A percentile compares a stretch with the other conserved stretches of the same genome.
Evolutionary conservation across 768 basidiomycete species (phyloP).

Genomic region (Tylopilus vinaceipallidus): DNA sequence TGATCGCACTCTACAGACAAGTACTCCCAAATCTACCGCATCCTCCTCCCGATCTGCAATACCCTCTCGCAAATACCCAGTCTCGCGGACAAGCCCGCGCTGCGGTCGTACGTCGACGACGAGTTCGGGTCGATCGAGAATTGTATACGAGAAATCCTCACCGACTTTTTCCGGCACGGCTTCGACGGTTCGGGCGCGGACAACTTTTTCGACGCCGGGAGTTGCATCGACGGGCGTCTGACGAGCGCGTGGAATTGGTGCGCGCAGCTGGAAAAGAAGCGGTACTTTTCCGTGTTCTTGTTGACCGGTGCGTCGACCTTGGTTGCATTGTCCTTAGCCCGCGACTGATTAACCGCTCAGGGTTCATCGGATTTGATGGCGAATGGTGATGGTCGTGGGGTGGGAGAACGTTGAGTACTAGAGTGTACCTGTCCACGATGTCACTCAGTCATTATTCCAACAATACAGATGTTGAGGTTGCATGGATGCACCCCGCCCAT

Average conservation of each 20-base stretch:
- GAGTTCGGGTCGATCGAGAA: slow-evolving; percentile 80
- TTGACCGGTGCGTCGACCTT: slow-evolving; percentile 70
- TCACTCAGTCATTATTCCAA: too few species aligned
- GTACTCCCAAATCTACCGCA: slow-evolving; percentile 89
- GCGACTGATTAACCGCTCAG: slow-evolving; percentile 41
- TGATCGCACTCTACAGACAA: slow-evolving; percentile 48
- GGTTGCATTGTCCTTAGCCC: neutral
- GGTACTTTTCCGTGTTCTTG: slow-evolving; percentile 77
- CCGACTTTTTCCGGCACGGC: slow-evolving; percentile 84
- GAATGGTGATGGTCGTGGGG: too few species aligned
- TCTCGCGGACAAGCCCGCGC: slow-evolving; percentile 65
- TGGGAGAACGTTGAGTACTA: too few species aligned
- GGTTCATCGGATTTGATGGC: slow-evolving; percentile 83
- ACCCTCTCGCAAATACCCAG: slow-evolving; percentile 69
- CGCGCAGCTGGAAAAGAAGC: slow-evolving; percentile 79
- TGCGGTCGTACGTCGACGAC: slow-evolving; percentile 73
- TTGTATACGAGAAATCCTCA: slow-evolving; percentile 65
- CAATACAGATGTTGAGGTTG: too few species aligned
- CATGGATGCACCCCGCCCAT: too few species aligned
- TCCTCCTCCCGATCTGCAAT: slow-evolving; percentile 84
- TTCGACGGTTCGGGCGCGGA: slow-evolving; percentile 92
- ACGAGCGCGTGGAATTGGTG: slow-evolving; percentile 96
- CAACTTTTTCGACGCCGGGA: slow-evolving; percentile 87
- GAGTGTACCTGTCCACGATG: too few species aligned
- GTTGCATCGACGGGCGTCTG: slow-evolving; percentile 78